Percentiles rank a stretch among this genome's conserved stretches.
These are phyloP conservation scores for Drechslerella coelobrocha DNA, from an alignment of 2,329 filamentous ascomycete species.

Conservation along the genomic window DNA sequence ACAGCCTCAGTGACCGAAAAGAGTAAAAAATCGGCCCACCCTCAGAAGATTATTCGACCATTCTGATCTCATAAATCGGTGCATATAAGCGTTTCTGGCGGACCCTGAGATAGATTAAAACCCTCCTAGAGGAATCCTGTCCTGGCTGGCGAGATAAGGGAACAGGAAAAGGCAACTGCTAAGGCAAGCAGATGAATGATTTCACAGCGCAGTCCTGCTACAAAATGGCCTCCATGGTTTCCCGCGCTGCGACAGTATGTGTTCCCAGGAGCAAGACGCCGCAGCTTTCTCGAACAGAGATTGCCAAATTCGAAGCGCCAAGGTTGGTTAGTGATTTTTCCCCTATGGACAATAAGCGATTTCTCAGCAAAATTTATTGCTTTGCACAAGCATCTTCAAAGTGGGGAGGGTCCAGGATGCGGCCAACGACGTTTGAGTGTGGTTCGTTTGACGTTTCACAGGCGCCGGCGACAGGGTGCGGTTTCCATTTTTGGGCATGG, in stretches of 20 bases:
- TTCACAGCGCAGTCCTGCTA: conserved; percentile 25
- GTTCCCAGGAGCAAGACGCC: conserved; percentile 44
- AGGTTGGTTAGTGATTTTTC: conserved; percentile 1
- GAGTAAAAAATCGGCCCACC: conserved; percentile 8
- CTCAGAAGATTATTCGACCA: conserved; percentile 24
- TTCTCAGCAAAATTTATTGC: conserved; percentile 3
- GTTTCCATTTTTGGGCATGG: conserved; percentile 36
- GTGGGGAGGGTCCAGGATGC: conserved; percentile 27
- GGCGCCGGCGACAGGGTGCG: conserved; percentile 29
- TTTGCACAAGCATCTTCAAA: background rate
- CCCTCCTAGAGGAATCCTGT: conserved; percentile 37
- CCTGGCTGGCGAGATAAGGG: conserved; percentile 16
- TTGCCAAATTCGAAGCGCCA: conserved; percentile 29
- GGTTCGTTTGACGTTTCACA: conserved; percentile 50
- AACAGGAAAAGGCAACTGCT: conserved; percentile 7
- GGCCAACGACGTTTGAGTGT: conserved; percentile 41
- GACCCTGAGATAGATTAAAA: conserved; percentile 27
- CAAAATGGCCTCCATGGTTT: conserved; percentile 28
- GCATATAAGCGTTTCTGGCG: conserved; percentile 3
- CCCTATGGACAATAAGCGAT: background rate
- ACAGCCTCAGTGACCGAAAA: background rate
- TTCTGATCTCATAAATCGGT: conserved; percentile 14
- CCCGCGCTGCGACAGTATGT: conserved; percentile 31
- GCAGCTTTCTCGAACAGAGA: conserved; percentile 31
- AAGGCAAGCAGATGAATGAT: conserved; percentile 1